These are phyloP conservation scores for Starmerella gropengiesseri DNA, from an alignment of 805 yeast genomes.

Conservation along the genomic window DNA sequence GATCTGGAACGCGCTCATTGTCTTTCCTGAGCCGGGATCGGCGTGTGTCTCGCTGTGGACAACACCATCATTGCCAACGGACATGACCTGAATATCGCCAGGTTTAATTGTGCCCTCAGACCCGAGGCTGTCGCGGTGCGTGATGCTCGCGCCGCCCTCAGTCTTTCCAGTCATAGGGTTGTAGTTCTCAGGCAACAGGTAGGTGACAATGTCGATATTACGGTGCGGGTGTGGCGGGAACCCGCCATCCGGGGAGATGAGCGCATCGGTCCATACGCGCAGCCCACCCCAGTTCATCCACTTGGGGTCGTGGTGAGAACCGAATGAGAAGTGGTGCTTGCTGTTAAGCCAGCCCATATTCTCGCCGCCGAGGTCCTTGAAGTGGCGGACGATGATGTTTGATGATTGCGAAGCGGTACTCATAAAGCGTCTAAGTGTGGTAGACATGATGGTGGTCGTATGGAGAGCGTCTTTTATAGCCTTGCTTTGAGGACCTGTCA, in stretches of 20 bases:
- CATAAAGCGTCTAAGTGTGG: no score
- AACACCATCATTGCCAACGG: slow-evolving; percentile 17
- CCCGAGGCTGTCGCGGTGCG: slow-evolving; percentile 16
- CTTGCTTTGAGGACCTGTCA: no score
- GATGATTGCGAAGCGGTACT: no score
- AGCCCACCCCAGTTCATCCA: slow-evolving; percentile 20
- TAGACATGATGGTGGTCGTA: no score
- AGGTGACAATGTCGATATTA: slow-evolving; percentile 17
- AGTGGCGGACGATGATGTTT: no score
- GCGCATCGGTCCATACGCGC: slow-evolving; percentile 17
- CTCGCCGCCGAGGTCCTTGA: neutral
- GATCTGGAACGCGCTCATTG: slow-evolving; percentile 15
- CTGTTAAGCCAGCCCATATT: neutral
- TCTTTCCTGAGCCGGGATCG: neutral
- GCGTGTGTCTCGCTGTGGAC: slow-evolving; percentile 16
- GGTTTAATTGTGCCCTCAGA: slow-evolving; percentile 11
- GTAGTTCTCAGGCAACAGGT: slow-evolving; percentile 3
- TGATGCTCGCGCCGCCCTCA: slow-evolving; percentile 17
- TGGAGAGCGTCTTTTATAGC: no score
- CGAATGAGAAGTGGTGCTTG: slow-evolving; percentile 13
- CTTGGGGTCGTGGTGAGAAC: slow-evolving; percentile 12
- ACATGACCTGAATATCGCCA: slow-evolving; percentile 21
- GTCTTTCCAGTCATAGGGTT: slow-evolving; percentile 10
- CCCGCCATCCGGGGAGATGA: slow-evolving; percentile 13
- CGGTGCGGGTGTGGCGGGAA: slow-evolving; percentile 21